Conservation (phyloP, 2,329 filamentous ascomycete genomes). For the Neofusicoccum parvum region DNA sequence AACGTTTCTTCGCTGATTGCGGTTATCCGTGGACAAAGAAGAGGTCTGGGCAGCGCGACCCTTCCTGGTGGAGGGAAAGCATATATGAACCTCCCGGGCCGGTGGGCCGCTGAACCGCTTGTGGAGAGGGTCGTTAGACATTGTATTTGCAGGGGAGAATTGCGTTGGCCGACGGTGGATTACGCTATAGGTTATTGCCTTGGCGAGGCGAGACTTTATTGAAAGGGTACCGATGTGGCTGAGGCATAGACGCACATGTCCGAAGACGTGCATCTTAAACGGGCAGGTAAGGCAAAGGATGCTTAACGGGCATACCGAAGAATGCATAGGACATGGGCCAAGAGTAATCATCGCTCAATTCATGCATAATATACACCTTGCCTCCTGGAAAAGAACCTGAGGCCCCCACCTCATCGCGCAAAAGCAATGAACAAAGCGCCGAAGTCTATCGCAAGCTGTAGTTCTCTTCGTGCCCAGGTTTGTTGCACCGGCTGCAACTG, state of each 20-base stretch:
- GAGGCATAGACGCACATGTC: background rate
- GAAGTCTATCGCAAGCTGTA: constrained; percentile 12
- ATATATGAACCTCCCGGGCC: no score
- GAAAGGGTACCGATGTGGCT: no score
- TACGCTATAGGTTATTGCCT: no score
- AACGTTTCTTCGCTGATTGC: no score
- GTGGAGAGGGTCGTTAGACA: no score
- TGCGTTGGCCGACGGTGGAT: no score
- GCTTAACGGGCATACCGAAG: background rate
- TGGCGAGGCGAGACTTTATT: no score
- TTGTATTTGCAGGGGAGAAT: no score
- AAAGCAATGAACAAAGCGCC: background rate
- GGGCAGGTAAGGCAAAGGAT: background rate
- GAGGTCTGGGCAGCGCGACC: no score
- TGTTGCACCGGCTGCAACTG: background rate
- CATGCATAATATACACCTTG: constrained; percentile 13
- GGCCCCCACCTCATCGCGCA: background rate
- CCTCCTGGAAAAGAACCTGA: background rate
- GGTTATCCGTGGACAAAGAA: no score
- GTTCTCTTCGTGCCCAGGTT: background rate
- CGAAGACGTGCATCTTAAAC: background rate
- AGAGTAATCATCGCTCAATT: constrained; percentile 8
- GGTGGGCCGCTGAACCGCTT: no score
- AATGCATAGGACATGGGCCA: background rate
- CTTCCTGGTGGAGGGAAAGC: no score